Evolutionary conservation across 192 early-diverging fungal genomes (phyloP).

Genomic region (Phlyctochytrium planicorne): DNA sequence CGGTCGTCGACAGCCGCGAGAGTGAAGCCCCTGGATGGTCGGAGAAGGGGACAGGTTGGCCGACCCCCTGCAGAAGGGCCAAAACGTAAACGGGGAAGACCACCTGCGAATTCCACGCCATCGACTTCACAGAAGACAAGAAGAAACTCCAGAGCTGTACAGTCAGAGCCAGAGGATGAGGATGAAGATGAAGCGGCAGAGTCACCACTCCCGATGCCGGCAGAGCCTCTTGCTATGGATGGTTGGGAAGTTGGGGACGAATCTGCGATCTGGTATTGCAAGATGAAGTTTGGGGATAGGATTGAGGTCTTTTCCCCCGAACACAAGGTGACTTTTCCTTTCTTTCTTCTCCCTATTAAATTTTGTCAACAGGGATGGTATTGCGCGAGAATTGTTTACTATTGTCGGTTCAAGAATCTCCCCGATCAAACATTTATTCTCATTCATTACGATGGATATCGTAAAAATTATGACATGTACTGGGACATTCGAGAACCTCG

Average conservation of each 20-base stretch:
- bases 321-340: neutral
- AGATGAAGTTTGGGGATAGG: conserved; percentile 2
- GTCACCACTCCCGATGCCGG: no score
- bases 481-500: neutral
- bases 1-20: no score
- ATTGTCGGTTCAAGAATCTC: neutral
- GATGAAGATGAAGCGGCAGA: no score
- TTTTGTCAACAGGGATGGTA: neutral
- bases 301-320: neutral
- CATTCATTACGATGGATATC: conserved; percentile 1
- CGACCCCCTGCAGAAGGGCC: no score
- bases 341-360: neutral
- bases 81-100: no score
- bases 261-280: neutral
- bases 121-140: no score
- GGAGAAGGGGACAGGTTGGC: no score
- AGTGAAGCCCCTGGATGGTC: no score
- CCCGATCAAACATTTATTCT: neutral
- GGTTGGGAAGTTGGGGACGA: conserved; percentile 8
- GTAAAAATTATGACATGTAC: neutral
- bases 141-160: no score
- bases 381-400: neutral
- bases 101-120: no score
- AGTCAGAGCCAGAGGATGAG: no score
- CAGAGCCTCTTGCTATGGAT: neutral